A percentile compares a stretch with the other conserved stretches of the same genome.
Evolutionary conservation across 352 stramenopile genomes (phyloP).

Genomic region (Phytophthora crassamura): DNA sequence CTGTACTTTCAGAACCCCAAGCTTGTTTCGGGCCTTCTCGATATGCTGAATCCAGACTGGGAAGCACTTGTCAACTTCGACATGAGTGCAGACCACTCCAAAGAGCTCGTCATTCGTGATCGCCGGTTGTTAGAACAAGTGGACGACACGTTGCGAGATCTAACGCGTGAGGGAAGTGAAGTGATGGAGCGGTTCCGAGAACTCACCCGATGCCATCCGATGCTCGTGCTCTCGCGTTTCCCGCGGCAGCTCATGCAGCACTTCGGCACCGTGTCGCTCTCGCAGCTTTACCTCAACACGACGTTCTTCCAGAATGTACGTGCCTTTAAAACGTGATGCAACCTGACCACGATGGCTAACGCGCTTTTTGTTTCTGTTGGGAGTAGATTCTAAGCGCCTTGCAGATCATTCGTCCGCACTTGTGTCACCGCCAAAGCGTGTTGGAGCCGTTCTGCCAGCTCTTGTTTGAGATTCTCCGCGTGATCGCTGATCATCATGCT

Average conservation of each 20-base stretch:
- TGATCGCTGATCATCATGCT: constrained; percentile 69
- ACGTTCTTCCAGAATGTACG: constrained; percentile 68
- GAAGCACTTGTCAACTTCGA: constrained; percentile 53
- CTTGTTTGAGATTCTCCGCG: constrained; percentile 71
- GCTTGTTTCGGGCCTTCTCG: constrained; percentile 48
- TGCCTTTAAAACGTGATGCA: background rate
- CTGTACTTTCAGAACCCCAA: constrained; percentile 75
- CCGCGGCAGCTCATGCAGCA: constrained; percentile 58
- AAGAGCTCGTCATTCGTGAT: constrained; percentile 26
- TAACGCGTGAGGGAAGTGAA: constrained; percentile 53
- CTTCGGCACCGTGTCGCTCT: constrained; percentile 65
- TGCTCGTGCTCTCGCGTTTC: constrained; percentile 65
- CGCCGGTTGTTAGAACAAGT: constrained; percentile 42
- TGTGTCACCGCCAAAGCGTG: constrained; percentile 40
- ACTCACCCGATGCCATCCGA: constrained; percentile 55
- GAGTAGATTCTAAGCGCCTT: constrained; percentile 64
- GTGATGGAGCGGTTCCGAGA: constrained; percentile 71
- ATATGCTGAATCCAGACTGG: constrained; percentile 64
- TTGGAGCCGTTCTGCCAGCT: constrained; percentile 55
- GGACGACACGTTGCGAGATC: constrained; percentile 54
- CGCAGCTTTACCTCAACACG: constrained; percentile 72
- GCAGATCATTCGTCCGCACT: constrained; percentile 57
- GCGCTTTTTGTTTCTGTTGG: background rate
- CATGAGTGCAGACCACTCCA: constrained; percentile 5
- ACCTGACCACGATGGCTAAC: no score